A percentile compares a stretch with the other conserved stretches of the same genome.
Evolutionary conservation across 495 filamentous ascomycete species (phyloP).

Genomic region (Penicillium antarcticum): DNA sequence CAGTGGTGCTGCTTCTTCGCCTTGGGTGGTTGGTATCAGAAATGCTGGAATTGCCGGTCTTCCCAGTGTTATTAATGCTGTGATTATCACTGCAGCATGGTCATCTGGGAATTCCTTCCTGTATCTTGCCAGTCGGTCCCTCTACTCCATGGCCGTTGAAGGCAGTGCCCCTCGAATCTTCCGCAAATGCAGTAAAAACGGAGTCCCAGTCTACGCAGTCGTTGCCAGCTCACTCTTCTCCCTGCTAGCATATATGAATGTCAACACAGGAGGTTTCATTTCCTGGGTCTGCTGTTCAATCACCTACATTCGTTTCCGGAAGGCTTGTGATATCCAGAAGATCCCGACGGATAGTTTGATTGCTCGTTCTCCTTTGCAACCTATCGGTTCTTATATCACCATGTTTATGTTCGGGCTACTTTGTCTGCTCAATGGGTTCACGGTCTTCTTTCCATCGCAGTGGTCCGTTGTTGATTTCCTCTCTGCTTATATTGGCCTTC

Average conservation of each 20-base stretch:
- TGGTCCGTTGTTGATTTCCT: constrained; percentile 45
- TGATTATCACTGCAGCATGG: constrained; percentile 59
- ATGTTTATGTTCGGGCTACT: constrained; percentile 27
- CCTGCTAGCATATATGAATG: constrained; percentile 28
- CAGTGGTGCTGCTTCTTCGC: constrained; percentile 38
- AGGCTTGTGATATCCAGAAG: constrained; percentile 27
- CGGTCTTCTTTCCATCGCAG: constrained; percentile 50
- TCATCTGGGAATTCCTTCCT: constrained; percentile 70
- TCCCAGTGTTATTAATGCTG: constrained; percentile 67
- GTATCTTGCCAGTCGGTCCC: constrained; percentile 64
- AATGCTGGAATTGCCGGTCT: constrained; percentile 59
- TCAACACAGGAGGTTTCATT: constrained; percentile 50
- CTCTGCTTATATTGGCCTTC: constrained; percentile 54
- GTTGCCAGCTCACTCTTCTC: constrained; percentile 11
- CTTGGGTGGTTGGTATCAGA: constrained; percentile 53
- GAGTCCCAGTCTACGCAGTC: constrained; percentile 38
- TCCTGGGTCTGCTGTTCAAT: constrained; percentile 53
- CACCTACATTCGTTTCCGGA: constrained; percentile 52
- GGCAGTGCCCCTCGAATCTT: constrained; percentile 37
- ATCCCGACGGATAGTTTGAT: background rate
- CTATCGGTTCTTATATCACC: background rate
- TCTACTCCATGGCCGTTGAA: constrained; percentile 42
- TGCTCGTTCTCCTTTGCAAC: background rate
- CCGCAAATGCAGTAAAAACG: constrained; percentile 27
- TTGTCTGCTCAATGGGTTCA: constrained; percentile 54